Evolutionary conservation across 228 moss, liverwort and hornwort species (phyloP), one percentile per base, ranked within the genome.

Genomic region (Sphagnum fallax): DNA sequence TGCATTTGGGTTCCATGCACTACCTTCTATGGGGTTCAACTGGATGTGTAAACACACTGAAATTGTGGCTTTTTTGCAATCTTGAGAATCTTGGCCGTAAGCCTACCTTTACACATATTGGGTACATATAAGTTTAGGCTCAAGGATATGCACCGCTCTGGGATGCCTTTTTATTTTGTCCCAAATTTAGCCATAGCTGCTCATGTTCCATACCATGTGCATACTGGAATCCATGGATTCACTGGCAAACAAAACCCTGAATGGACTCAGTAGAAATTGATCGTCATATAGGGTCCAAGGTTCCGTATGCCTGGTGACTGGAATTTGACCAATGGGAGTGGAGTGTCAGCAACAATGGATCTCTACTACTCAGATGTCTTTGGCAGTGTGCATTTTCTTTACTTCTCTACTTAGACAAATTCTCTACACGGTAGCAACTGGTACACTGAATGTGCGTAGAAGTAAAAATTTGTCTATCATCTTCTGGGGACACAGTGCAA

Each of bases 181-280:
- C 49, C 86, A 91, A 48, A 70, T 93, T 16, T 84, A 96, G 67
- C 83, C 88, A 79, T 96, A 48, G 89, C 96, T 6, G 84, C 88
- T n/a, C 80, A 75, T 50, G 82, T 71, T 6, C 86, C 96, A 0
- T 32, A 88, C 78, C 96, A 83, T 58, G 91, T 96, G 8, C 93
- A 93, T 68, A 80, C 93, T 32, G 96, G 96, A 4, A 96, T 92
- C 16, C 96, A 96, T 60, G 96, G 93, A 84, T 91, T 92, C 14
- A 67, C 70, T 96, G 86, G 86, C 89, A 84, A 0, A 61, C 67
- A 6, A 91, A 96, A 72, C 93, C 96, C 4, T 0, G 80, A 88
- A 0, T 96, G 89, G 84, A 79, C 93, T 16, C 69, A 74, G 0
- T 96, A 91, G 91, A 89, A 4, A 87, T 66, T 47, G 96, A 96